Evolutionary conservation across 495 filamentous ascomycete species (phyloP), one percentile per base, ranked within the genome.

Genomic region (Xylaria scruposa): DNA sequence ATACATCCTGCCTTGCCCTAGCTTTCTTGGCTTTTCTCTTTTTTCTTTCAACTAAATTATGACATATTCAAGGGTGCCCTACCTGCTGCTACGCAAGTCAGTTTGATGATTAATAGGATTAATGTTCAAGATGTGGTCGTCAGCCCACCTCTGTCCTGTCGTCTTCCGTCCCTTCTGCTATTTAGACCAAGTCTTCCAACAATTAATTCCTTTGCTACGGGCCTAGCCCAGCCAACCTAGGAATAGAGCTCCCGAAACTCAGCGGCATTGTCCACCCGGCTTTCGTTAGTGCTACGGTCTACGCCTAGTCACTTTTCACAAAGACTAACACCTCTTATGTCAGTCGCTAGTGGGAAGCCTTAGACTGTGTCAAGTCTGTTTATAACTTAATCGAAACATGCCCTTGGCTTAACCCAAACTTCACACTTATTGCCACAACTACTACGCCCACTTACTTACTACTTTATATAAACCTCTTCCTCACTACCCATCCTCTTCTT

Each of bases 41-140:
- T 15, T 24, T 24, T 61, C 42, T 61, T 19, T 61, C 56, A 21
- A 51, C 67, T 61, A 60, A 69, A 69, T 60, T 69, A 60, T 69
- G 67, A 69, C 67, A 69, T 59, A 38, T 44, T 61, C 67, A 60
- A 61, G 67, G 67, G 60, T 69, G 17, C 36, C 49, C 66, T 58
- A 54, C 51, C 51, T 56, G 26, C 24, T 21, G 24, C 67, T 60
- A 42, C 54, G 56, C 54, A 38, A 49, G 38, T 40, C 53, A 26
- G 53, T 24, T 17, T n/a, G 29, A 31, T 31, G 29, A 31, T 31
- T 31, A 31, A 31, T 31, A 26, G 47, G 40, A 60, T 47, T 47
- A 24, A 58, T 24, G 54, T 60, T 46, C 67, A 42, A 69, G 53
- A 69, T 69, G 54, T 61, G 21, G 46, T n/a, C 66, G 36, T 46